Base-by-base conservation (phyloP, 306 rosid species). In the Cucurbita maxima region DNA sequence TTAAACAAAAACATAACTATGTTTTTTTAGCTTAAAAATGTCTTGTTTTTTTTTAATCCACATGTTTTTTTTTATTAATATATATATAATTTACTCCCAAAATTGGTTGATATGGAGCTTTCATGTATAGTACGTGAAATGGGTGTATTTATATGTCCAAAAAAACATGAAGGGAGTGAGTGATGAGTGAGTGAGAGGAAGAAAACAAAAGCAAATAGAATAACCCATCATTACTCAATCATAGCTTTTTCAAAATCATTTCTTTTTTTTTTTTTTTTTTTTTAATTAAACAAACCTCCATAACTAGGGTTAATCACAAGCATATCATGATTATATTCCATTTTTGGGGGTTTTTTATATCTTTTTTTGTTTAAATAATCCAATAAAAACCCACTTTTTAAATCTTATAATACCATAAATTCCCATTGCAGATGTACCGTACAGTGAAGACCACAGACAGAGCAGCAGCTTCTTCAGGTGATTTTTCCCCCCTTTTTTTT, bases 191-290 rank as follows among this genome's bases (percentile, higher is more conserved):
- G 41, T 3, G 16, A n/a, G 13, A 41, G n/a, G 52, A 64, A 41
- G 22, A 64, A 63, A 41, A 60, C 68, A 41, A 64, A 64, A 9
- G 52, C 4, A 43, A 38, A 66, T 66, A 9, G 53, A 19, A 18
- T 10, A 74, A 90, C 73, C 78, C 88, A 94, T 94, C 92, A 94
- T 90, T 91, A 83, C 92, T 81, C 91, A 94, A 94, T 94, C 89
- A 91, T 89, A 75, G 78, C 77, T 79, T 84, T 81, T 74, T 83
- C 83, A 79, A 81, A 59, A 75, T 72, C 83, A 83, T 55, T 78
- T 75, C n/a, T 38, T 15, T 72, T 62, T 6, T 41, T 0, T 66
- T 58, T 25, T 36, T 61, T 37, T 16, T 34, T n/a, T 40, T 18
- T 63, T 38, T 40, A 38, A 62, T 81, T 85, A 79, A 87, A 89